Evolutionary conservation across 163 green algal genomes (phyloP).

Genomic region (Scenedesmus sp.): DNA sequence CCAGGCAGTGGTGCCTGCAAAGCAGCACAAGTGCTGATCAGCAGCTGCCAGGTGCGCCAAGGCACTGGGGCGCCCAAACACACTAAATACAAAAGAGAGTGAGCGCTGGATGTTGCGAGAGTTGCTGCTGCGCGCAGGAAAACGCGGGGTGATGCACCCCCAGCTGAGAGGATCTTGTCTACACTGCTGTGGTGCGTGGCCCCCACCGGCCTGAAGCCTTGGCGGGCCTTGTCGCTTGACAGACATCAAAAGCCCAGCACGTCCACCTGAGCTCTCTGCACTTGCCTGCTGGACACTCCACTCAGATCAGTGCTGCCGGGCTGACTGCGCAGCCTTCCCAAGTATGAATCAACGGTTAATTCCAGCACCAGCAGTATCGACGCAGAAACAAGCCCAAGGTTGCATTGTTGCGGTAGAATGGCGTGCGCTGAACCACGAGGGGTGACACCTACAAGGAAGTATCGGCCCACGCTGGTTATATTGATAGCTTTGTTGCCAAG

Average conservation of each 20-base stretch:
- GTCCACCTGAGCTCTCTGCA: neutral
- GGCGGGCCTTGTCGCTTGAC: neutral
- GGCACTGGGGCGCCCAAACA: neutral
- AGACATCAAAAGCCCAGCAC: neutral
- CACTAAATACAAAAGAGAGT: neutral
- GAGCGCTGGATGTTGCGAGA: neutral
- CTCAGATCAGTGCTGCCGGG: constrained; percentile 16
- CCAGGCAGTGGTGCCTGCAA: constrained; percentile 16
- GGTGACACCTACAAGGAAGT: neutral
- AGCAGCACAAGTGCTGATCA: constrained; percentile 10
- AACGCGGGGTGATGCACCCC: neutral
- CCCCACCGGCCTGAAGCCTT: neutral
- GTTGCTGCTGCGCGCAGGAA: neutral
- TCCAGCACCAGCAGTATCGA: neutral
- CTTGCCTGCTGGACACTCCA: constrained; percentile 14
- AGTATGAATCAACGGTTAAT: neutral
- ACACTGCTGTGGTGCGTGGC: neutral
- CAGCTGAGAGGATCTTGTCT: constrained; percentile 17
- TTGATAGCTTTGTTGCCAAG: neutral
- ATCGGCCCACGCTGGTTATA: neutral
- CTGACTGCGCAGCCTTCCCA: constrained; percentile 3
- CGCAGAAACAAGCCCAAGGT: neutral
- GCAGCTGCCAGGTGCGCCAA: neutral
- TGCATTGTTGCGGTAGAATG: neutral
- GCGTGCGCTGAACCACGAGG: constrained; percentile 15